Base-by-base conservation (phyloP, 2,329 filamentous ascomycete species). In the Cadophora luteo-olivacea region DNA sequence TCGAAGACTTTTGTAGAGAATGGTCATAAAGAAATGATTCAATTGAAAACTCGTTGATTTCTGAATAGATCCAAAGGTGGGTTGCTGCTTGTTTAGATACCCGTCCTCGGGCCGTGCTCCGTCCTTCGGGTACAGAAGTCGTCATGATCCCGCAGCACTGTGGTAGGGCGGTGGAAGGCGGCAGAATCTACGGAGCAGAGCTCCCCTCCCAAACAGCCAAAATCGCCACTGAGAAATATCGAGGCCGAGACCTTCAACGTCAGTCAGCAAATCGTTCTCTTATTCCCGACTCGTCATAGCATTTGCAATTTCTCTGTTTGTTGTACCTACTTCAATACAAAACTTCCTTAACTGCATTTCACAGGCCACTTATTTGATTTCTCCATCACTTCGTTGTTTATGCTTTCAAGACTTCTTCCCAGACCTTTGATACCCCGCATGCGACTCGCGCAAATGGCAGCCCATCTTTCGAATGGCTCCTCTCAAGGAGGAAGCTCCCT, bases 361-460 rank as follows among this genome's bases (percentile, higher is more conserved):
- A 49, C 25, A 3, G 29, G 5, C 29, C 5, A 24, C 7, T 61
- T 38, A 49, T 24, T 25, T 58, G 6, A 29, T 32, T 32, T 38
- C 14, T 60, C 57, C 61, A 22, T 32, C 36, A 41, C 61, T 52
- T 61, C 24, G 14, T 70, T 70, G 67, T 74, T 67, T 62, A 78
- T 78, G 75, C 72, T 76, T 72, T 76, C 72, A 60, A 72, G 67
- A 74, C 54, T 73, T 24, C 62, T 76, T 25, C 68, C 71, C 61
- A 69, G 73, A 63, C 69, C 73, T 67, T 58, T 58, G 22, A 55
- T 75, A 75, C 74, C 75, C 72, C 76, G 72, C 78, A 74, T 77
- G 69, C 81, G 81, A 72, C 76, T 84, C 58, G 74, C 75, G 61
- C 81, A 82, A 75, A 84, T 84, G 82, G 78, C 79, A 55, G 79